Base-by-base conservation (phyloP, 108 stramenopile species). In the Cyclotella kingstonii region DNA sequence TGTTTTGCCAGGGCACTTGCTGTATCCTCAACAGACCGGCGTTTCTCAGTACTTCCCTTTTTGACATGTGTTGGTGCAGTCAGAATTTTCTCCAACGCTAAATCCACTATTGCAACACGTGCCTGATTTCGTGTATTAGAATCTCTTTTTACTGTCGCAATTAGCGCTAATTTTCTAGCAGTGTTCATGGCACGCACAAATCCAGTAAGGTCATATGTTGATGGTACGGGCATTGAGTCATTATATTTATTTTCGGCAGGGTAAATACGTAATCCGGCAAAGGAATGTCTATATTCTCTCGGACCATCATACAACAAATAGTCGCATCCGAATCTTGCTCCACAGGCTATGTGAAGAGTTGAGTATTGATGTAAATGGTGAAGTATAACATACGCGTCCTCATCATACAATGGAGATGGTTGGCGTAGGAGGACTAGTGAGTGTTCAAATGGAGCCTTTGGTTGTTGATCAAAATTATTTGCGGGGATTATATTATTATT, bases 301-400 rank as follows among this genome's bases (percentile, higher is more conserved):
- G 70, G 70, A 18, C 87, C 90, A 65, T 94, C 90, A 54, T 94
- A 94, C 21, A 94, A 28, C 27, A 94, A 68, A 43, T 77, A 87
- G 54, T 94, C 93, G 28, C 82, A 81, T 17, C 93, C 93, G 70
- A 94, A 94, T 59, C 85, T 86, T 41, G 86, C 82, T 8, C 93
- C 93, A 59, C 93, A 91, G 2, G 86, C 74, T 30, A 89, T 62
- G 51, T 91, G 70, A 4, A 89, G 50, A 9, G 56, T 59, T 12
- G 78, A 71, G 29, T 76, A n/a, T 9, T 54, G 69, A 55, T 86
- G 60, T 31, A 93, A 58, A 55, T 78, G 79, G 12, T 71, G 54
- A 60, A 82, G 76, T 22, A 89, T 69, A 0, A 77, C 36, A 31
- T 59, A 66, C 7, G 75, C 39, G 23, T 55, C 68, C 26, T 70